phyloP scores from a whole-genome alignment of 1,284 basidiomycete genomes.

The Cutaneotrichosporon dermatis region DNA sequence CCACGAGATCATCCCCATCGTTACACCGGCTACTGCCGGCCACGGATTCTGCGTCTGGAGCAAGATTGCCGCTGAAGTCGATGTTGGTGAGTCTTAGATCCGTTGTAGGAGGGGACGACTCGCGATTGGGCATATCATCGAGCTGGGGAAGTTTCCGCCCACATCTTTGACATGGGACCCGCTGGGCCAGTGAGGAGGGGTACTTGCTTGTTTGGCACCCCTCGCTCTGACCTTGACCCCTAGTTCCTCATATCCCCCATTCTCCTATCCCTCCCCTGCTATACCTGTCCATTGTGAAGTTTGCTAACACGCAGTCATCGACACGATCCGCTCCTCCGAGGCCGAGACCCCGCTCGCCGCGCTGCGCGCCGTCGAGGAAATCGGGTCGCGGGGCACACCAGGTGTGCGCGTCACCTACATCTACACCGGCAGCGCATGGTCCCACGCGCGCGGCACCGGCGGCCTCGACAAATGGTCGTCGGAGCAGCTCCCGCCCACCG shows the following conservation, averaged over 20 bases:
- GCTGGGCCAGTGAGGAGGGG: no score
- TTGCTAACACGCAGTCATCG: slow-evolving; percentile 34
- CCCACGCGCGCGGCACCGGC: slow-evolving; percentile 44
- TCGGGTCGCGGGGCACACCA: slow-evolving; percentile 25
- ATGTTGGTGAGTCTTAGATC: slow-evolving; percentile 49
- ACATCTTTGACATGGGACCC: no score
- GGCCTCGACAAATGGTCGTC: slow-evolving; percentile 39
- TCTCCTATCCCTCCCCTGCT: no score
- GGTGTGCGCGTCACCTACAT: slow-evolving; percentile 55
- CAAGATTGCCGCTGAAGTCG: slow-evolving; percentile 51
- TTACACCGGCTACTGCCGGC: slow-evolving; percentile 49
- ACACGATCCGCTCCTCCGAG: slow-evolving; percentile 43
- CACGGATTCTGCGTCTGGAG: slow-evolving; percentile 46
- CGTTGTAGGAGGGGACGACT: no score
- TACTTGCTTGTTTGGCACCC: no score
- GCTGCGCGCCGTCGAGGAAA: slow-evolving; percentile 24
- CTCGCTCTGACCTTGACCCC: no score
- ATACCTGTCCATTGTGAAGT: no score
- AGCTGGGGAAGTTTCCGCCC: no score
- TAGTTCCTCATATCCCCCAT: no score
- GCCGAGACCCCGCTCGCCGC: slow-evolving; percentile 41
- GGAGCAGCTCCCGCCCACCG: slow-evolving; percentile 27
- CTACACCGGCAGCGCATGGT: slow-evolving; percentile 55
- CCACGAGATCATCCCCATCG: slow-evolving; percentile 56
- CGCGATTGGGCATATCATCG: no score